phyloP scores from a whole-genome alignment of 176 grass and related monocot species.

The Chrysopogon serrulatus region DNA sequence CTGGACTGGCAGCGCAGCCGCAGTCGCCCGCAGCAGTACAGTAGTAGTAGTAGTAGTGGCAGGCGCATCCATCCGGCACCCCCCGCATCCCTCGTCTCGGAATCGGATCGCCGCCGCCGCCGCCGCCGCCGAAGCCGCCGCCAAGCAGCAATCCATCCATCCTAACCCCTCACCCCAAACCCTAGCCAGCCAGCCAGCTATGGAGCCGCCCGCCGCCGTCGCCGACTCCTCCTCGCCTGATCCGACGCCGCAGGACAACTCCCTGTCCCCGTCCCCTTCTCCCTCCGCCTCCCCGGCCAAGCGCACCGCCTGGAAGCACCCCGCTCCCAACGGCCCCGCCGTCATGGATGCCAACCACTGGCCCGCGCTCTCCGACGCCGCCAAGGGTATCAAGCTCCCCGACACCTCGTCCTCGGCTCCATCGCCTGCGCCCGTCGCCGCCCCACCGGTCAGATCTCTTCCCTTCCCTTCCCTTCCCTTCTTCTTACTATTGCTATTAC shows the following conservation, averaged over 20 bases:
- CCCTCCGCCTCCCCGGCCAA: constrained; percentile 29
- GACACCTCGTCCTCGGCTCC: not conserved
- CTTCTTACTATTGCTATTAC: no score
- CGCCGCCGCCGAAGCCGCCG: not conserved
- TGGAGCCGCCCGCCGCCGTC: constrained; percentile 27
- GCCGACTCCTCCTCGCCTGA: not conserved
- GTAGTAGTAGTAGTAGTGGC: no score
- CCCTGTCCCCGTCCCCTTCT: not conserved
- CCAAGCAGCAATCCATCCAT: not conserved
- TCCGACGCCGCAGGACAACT: constrained; percentile 24
- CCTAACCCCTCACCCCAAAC: not conserved
- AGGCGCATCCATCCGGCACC: not conserved
- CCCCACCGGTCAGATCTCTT: constrained; percentile 45
- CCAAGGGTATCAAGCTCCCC: constrained; percentile 32
- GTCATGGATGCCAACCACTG: constrained; percentile 55
- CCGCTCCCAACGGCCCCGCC: constrained; percentile 34
- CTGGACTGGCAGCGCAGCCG: no score
- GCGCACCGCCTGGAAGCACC: constrained; percentile 57
- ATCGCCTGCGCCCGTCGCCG: not conserved
- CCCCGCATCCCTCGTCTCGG: not conserved
- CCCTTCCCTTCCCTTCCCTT: not conserved
- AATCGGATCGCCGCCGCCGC: constrained; percentile 22
- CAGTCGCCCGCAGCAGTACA: no score
- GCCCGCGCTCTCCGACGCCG: constrained; percentile 63
- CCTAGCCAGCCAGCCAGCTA: constrained; percentile 4